phyloP scores from a whole-genome alignment of 2,329 filamentous ascomycete species.

The Cytospora schulzeri region DNA sequence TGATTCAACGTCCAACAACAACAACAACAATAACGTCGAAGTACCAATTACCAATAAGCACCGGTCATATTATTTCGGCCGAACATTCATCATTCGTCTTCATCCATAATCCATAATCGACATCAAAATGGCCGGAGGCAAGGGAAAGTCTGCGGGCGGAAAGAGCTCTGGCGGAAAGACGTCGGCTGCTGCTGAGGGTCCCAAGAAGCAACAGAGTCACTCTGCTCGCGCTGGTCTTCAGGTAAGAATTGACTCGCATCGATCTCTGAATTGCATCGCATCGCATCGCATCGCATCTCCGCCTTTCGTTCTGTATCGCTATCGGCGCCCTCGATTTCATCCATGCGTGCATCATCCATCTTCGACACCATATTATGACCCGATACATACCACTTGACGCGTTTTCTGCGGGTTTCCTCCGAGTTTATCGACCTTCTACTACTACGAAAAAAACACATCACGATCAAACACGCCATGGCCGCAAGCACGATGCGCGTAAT shows the following conservation, averaged over 20 bases:
- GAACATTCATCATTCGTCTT: background rate
- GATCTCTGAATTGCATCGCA: background rate
- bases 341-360: constrained; percentile 25
- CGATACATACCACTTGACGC: constrained; percentile 24
- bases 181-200: constrained; percentile 58
- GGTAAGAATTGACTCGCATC: constrained; percentile 60
- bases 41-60: background rate
- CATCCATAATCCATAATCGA: background rate
- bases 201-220: constrained; percentile 92
- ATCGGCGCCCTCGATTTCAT: constrained; percentile 15
- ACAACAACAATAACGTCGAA: no score
- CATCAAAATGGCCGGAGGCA: constrained; percentile 73
- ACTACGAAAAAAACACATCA: background rate
- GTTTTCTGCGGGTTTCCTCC: background rate
- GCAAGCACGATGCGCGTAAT: constrained; percentile 8
- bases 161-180: constrained; percentile 84
- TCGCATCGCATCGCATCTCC: background rate
- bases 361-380: constrained; percentile 16
- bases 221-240: constrained; percentile 93
- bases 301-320: background rate
- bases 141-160: constrained; percentile 89
- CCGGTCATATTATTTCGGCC: background rate
- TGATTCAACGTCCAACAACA: constrained; percentile 13
- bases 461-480: background rate
- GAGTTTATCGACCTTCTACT: constrained; percentile 10